Percentiles rank a stretch among this genome's conserved stretches.
phyloP scores from a whole-genome alignment of 352 stramenopile species.

The Globisporangium barbulae region DNA sequence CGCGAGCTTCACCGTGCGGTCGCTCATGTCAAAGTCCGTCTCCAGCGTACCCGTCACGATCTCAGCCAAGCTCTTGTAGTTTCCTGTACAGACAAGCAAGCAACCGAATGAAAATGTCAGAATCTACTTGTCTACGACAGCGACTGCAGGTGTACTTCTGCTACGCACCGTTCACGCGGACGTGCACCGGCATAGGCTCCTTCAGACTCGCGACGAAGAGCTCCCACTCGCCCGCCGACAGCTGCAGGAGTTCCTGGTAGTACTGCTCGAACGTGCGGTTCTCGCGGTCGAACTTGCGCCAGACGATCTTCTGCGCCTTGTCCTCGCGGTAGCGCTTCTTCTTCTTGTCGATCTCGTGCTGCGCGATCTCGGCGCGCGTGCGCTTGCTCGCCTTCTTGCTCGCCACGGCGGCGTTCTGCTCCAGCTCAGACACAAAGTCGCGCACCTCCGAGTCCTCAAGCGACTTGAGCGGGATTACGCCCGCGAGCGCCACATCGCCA shows the following conservation, averaged over 20 bases:
- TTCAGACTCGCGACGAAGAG: slow-evolving; percentile 77
- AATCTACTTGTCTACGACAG: not conserved
- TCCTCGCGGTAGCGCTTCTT: slow-evolving; percentile 61
- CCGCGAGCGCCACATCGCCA: slow-evolving; percentile 24
- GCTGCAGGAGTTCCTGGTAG: slow-evolving; percentile 71
- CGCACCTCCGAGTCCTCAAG: slow-evolving; percentile 59
- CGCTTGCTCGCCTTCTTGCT: slow-evolving; percentile 46
- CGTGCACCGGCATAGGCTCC: slow-evolving; percentile 71
- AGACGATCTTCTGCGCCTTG: slow-evolving; percentile 84
- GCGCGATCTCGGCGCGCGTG: slow-evolving; percentile 45
- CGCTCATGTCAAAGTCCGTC: slow-evolving; percentile 62
- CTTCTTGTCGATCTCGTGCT: slow-evolving; percentile 46
- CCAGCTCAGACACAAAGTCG: slow-evolving; percentile 58
- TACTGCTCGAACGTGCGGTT: slow-evolving; percentile 82
- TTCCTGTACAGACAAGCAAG: slow-evolving; percentile 20
- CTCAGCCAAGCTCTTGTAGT: slow-evolving; percentile 78
- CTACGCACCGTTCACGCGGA: slow-evolving; percentile 78
- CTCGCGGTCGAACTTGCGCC: slow-evolving; percentile 84
- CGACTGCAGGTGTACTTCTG: not conserved
- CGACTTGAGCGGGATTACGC: slow-evolving; percentile 56
- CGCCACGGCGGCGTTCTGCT: slow-evolving; percentile 22
- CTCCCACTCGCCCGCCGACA: slow-evolving; percentile 73
- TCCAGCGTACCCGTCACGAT: slow-evolving; percentile 72
- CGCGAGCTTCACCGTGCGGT: slow-evolving; percentile 50
- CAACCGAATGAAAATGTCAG: not conserved